These are phyloP conservation scores for Gelatoporia subvermispora DNA, from an alignment of 768 basidiomycete genomes.

Conservation along the genomic window DNA sequence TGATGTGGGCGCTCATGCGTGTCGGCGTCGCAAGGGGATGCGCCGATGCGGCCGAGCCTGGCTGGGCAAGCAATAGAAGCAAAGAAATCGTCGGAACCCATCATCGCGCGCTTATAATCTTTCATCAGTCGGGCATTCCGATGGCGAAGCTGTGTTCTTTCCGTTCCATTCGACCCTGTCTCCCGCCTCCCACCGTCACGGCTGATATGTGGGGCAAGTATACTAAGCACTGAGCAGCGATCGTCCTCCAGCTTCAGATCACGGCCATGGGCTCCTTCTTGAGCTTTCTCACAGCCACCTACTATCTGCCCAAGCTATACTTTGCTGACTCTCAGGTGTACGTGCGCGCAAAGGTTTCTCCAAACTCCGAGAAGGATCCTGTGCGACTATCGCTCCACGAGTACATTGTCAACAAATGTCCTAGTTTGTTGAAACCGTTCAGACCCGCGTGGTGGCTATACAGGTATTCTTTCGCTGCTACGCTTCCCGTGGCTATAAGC, in stretches of 20 bases:
- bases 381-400: slow-evolving; percentile 14
- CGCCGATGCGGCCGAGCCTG: no score
- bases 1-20: no score
- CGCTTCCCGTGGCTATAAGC: neutral
- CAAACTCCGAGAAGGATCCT: slow-evolving; percentile 6
- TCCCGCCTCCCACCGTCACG: no score
- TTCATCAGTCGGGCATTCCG: no score
- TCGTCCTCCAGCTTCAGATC: neutral
- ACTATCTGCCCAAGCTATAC: slow-evolving; percentile 15
- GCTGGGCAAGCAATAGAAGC: no score
- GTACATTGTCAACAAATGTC: slow-evolving; percentile 21
- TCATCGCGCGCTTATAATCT: no score
- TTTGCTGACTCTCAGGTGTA: slow-evolving; percentile 16
- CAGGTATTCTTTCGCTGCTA: slow-evolving; percentile 13
- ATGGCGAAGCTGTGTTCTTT: no score
- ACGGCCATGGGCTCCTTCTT: slow-evolving; percentile 15
- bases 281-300: slow-evolving; percentile 14
- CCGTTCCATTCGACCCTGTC: no score
- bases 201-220: no score
- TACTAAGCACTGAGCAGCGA: no score
- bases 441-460: slow-evolving; percentile 28
- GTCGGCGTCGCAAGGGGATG: no score
- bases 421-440: slow-evolving; percentile 23
- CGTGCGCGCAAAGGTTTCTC: slow-evolving; percentile 10
- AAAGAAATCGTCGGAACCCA: no score